Base-by-base conservation (phyloP, 2,329 filamentous ascomycete species). In the Huntiella decipiens region DNA sequence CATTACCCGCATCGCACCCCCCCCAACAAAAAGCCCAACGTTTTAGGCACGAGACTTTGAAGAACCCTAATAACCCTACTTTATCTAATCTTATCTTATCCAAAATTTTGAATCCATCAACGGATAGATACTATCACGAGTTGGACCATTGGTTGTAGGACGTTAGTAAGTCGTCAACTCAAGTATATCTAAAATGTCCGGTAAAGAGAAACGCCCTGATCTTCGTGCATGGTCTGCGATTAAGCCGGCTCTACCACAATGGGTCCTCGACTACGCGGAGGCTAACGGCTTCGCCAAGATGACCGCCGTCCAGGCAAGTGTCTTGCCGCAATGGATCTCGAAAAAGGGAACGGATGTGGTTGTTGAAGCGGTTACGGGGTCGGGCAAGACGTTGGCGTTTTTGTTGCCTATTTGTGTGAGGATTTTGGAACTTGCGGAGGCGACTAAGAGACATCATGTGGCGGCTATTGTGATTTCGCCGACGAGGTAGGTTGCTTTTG, bases 271-370 rank as follows among this genome's bases (percentile, higher is more conserved):
- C 53, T 86, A 85, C 49, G 77, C 92, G 42, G 70, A 77, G 43
- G 75, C 78, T 52, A 88, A 91, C 79, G 84, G 85, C 50, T 94
- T 94, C 61, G 66, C 70, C 52, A 79, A 81, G 59, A 87, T 91
- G 71, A 95, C 87, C 3, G 88, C 88, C 1, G 87, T 95, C n/a
- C 88, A 96, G 63, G 84, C 87, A 38, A 88, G 85, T 49, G 81
- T 84, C 4, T 81, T 95, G 53, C 85, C 86, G 10, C 73, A 94
- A 44, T 91, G 94, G 58, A 78, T 87, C 63, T 79, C 77, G 44
- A 82, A 93, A 59, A 93, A 92, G 57, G 51, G 51, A 16, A 51
- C 51, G 6, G 86, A 94, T 61, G 83, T 93, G 4, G 86, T 94
- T 1, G 86, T 94, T 4, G 85, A 93, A 66, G 85, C 85, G 31